Percentiles rank a stretch among this genome's conserved stretches.
phyloP scores from a whole-genome alignment of 345 rosid genomes.

The Populus euphratica region DNA sequence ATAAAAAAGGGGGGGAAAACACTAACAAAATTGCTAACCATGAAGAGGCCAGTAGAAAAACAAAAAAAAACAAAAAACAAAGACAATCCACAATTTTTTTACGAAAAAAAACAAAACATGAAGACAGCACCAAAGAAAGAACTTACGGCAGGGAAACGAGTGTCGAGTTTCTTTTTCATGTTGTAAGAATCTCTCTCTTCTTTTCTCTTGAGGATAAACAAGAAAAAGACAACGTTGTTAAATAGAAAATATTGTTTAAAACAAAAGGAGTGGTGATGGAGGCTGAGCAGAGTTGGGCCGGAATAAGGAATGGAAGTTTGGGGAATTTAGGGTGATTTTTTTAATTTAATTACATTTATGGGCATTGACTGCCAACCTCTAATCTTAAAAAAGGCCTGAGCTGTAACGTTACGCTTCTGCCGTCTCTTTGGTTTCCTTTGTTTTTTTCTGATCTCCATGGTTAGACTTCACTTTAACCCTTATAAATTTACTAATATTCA shows the following conservation, averaged over 20 bases:
- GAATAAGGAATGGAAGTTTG: neutral
- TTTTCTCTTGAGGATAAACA: neutral
- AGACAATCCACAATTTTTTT: neutral
- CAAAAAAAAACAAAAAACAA: too few species aligned
- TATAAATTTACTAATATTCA: neutral
- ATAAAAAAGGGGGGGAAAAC: too few species aligned
- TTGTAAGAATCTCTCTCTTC: neutral
- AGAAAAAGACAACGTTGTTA: neutral
- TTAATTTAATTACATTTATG: neutral
- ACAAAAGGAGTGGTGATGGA: neutral
- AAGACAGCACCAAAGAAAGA: neutral
- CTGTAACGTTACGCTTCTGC: neutral
- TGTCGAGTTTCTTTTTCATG: constrained; percentile 49
- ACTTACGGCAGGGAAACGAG: constrained; percentile 38
- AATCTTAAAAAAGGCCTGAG: neutral
- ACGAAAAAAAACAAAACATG: neutral
- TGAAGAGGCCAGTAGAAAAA: neutral
- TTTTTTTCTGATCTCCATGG: too few species aligned
- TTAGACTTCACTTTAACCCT: neutral
- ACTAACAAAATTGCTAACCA: neutral
- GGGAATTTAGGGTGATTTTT: neutral
- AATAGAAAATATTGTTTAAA: neutral
- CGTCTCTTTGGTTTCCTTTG: neutral
- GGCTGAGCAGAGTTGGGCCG: neutral
- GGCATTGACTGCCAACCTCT: neutral